Conservation (phyloP, 1,139 yeast genomes). For the Groenewaldozyma auringiensis region DNA sequence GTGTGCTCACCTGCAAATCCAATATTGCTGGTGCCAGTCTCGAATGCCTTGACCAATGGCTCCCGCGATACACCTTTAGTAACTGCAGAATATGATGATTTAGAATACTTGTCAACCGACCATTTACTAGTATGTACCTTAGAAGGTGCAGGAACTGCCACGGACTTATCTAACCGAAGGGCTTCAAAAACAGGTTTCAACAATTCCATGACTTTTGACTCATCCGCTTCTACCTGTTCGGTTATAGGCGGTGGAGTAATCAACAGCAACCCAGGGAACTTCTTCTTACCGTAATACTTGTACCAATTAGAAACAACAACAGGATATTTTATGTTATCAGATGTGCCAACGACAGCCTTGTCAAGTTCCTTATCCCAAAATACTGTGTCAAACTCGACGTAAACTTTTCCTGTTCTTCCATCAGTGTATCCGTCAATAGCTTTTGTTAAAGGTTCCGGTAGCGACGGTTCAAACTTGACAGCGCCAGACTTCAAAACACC, state of each 20-base stretch:
- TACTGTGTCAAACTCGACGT: slow-evolving; percentile 57
- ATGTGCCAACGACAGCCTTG: slow-evolving; percentile 15
- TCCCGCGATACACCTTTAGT: slow-evolving; percentile 61
- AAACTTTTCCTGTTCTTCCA: slow-evolving; percentile 67
- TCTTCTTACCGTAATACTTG: slow-evolving; percentile 26
- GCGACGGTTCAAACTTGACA: slow-evolving; percentile 52
- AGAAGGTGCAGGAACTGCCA: slow-evolving; percentile 39
- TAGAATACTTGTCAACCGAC: slow-evolving; percentile 59
- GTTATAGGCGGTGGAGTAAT: slow-evolving; percentile 69
- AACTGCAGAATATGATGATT: slow-evolving; percentile 72
- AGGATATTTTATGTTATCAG: slow-evolving; percentile 38
- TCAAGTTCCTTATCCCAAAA: slow-evolving; percentile 58
- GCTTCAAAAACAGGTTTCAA: slow-evolving; percentile 37
- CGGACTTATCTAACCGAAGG: slow-evolving; percentile 16
- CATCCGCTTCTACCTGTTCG: slow-evolving; percentile 38
- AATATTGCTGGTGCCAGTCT: slow-evolving; percentile 49
- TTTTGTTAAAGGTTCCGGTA: slow-evolving; percentile 38
- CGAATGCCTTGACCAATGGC: slow-evolving; percentile 46
- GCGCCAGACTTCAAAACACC: slow-evolving; percentile 41
- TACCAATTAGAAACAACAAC: slow-evolving; percentile 40
- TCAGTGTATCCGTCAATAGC: slow-evolving; percentile 50
- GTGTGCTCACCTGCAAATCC: slow-evolving; percentile 84
- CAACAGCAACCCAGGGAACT: slow-evolving; percentile 43
- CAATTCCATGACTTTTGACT: slow-evolving; percentile 37
- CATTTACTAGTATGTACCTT: slow-evolving; percentile 53